Base-by-base conservation (phyloP, 2,329 filamentous ascomycete genomes). In the Pseudogymnoascus sp. region DNA sequence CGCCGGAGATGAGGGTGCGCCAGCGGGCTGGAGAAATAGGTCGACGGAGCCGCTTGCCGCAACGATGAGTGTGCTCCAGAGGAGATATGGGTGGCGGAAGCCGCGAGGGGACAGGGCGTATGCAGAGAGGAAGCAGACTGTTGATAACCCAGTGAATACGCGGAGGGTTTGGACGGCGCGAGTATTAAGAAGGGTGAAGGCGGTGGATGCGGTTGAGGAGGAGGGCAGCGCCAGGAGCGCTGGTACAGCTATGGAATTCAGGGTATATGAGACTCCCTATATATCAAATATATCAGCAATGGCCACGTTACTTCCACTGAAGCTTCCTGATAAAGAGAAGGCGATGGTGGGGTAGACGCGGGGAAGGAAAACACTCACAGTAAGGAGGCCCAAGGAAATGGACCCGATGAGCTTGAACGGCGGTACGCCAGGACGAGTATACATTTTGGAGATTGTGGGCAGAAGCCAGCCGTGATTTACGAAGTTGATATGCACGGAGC, bases 351-450 rank as follows among this genome's bases (percentile, higher is more conserved):
- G 7, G 35, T 21, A 18, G 50, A 5, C 28, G 50, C 28, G 50
- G 50, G 50, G 28, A 35, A 56, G 50, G 25, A 25, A 11, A 59
- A 62, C 65, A 80, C 88, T 71, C 84, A 96, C 92, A 65, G 92
- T 96, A 75, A 96, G 78, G 63, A 97, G 82, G 67, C 93, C 93
- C 64, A 97, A 82, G 70, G 89, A 93, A 68, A 96, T 84, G 61
- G 91, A 95, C 72, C 93, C 93, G 69, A 97, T 89, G 75, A 97
- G 96, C 79, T 97, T 97, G 78, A 90, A 85, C 75, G 89, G 78
- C 63, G 90, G 87, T 42, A 38, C 59, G 5, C 59, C 11, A 42
- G 35, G 35, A 33, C 63, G 25, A 28, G 53, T 18, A 25, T 35
- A 42, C 37, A 37, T 28, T 28, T 65, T 47, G 38, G 59, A 37